phyloP scores from a whole-genome alignment of 352 stramenopile genomes.

The Phytophthora fragariaefolia region DNA sequence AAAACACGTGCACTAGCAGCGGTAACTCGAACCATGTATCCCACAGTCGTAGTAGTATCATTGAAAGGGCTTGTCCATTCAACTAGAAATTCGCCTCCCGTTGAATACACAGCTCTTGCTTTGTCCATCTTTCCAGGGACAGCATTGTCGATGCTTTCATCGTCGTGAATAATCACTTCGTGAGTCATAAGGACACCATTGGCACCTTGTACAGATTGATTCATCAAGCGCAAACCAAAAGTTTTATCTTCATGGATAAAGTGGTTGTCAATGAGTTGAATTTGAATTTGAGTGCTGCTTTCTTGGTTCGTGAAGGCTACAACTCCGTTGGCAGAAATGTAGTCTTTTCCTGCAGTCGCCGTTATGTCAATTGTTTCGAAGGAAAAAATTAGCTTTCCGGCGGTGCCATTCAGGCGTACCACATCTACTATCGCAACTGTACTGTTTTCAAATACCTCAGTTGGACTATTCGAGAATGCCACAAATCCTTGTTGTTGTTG shows the following conservation, averaged over 20 bases:
- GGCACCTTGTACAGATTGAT: background rate
- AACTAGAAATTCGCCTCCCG: conserved; percentile 59
- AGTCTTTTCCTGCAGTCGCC: conserved; percentile 37
- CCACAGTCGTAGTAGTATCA: background rate
- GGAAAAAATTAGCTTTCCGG: conserved; percentile 40
- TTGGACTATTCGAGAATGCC: conserved; percentile 37
- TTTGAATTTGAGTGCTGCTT: conserved; percentile 39
- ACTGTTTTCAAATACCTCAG: conserved; percentile 42
- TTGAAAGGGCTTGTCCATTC: conserved; percentile 30
- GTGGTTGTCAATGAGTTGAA: conserved; percentile 56
- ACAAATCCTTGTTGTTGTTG: conserved; percentile 40
- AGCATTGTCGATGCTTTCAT: conserved; percentile 46
- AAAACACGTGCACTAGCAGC: conserved; percentile 25
- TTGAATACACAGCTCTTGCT: conserved; percentile 29
- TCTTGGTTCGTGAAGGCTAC: conserved; percentile 46
- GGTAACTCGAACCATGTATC: conserved; percentile 51
- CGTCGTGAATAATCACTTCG: conserved; percentile 49
- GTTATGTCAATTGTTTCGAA: conserved; percentile 62
- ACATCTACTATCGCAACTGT: conserved; percentile 49
- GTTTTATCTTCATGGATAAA: conserved; percentile 38
- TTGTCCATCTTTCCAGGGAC: conserved; percentile 28
- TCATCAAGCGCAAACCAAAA: conserved; percentile 51
- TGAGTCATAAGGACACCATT: conserved; percentile 34
- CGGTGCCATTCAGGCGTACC: conserved; percentile 59
- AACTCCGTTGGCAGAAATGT: conserved; percentile 38